These are phyloP conservation scores for Fusarium mexicanum DNA, from an alignment of 2,329 filamentous ascomycete genomes.

Conservation along the genomic window DNA sequence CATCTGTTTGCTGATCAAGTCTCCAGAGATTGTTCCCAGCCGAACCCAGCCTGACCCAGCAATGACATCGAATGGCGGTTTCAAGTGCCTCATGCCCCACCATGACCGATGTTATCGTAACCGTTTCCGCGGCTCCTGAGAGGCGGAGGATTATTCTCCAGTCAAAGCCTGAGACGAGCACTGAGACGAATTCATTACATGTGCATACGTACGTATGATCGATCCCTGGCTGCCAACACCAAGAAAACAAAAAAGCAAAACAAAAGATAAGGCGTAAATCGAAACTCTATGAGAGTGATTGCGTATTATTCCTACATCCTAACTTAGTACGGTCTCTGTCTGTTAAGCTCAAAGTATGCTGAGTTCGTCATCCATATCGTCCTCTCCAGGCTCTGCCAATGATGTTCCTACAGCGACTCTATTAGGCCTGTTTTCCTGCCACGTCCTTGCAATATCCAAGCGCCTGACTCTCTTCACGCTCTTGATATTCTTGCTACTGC, in stretches of 20 bases:
- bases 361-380: conserved; percentile 29
- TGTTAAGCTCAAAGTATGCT: conserved; percentile 18
- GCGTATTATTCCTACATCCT: neutral
- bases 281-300: neutral
- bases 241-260: neutral
- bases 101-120: conserved; percentile 30
- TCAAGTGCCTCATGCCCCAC: conserved; percentile 39
- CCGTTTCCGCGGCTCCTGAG: conserved; percentile 13
- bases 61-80: conserved; percentile 38
- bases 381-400: conserved; percentile 5
- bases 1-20: conserved; percentile 18
- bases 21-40: conserved; percentile 7
- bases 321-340: neutral
- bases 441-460: conserved; percentile 21
- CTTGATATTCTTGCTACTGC: neutral
- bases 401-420: conserved; percentile 17
- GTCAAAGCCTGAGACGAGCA: conserved; percentile 24
- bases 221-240: conserved; percentile 7
- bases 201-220: neutral
- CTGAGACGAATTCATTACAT: conserved; percentile 24
- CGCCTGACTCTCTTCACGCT: conserved; percentile 27
- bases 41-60: neutral
- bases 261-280: neutral
- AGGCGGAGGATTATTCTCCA: conserved; percentile 25
- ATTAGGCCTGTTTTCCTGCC: conserved; percentile 14